Percentiles rank a stretch among this genome's conserved stretches.
These are phyloP conservation scores for Heliamphora exappendiculata DNA, from an alignment of 148 eudicot genomes.

Conservation along the genomic window DNA sequence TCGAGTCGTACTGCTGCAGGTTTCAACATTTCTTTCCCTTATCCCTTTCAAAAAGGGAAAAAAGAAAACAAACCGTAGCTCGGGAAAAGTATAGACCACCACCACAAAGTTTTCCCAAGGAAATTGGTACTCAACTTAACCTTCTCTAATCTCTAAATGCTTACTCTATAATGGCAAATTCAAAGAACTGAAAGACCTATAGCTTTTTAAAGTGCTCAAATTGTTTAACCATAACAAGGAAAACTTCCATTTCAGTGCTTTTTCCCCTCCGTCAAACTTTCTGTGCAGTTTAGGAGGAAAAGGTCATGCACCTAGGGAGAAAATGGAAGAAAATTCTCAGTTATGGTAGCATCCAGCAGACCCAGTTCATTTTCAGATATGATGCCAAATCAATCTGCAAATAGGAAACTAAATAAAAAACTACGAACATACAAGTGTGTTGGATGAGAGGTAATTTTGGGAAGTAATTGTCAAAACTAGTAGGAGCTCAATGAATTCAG, in stretches of 20 bases:
- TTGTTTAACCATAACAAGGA: background rate
- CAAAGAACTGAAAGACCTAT: background rate
- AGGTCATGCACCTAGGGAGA: background rate
- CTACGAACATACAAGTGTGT: background rate
- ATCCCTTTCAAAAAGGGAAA: no score
- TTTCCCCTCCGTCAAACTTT: background rate
- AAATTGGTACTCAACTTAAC: background rate
- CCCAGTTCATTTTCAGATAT: background rate
- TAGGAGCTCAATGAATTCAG: background rate
- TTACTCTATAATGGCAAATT: slow-evolving; percentile 2
- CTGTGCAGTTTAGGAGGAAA: background rate
- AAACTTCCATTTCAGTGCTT: background rate
- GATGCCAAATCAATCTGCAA: background rate
- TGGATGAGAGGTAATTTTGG: background rate
- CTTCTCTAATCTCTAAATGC: background rate
- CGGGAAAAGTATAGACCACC: slow-evolving; percentile 13
- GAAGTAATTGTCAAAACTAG: no score
- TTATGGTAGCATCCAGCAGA: slow-evolving; percentile 3
- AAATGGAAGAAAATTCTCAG: background rate
- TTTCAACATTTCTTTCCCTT: no score
- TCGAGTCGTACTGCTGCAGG: no score
- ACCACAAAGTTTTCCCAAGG: background rate
- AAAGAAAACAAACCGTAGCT: no score
- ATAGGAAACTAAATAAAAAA: background rate
- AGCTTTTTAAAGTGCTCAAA: background rate